phyloP scores from a whole-genome alignment of 2,329 filamentous ascomycete species.

The Fusarium citri region DNA sequence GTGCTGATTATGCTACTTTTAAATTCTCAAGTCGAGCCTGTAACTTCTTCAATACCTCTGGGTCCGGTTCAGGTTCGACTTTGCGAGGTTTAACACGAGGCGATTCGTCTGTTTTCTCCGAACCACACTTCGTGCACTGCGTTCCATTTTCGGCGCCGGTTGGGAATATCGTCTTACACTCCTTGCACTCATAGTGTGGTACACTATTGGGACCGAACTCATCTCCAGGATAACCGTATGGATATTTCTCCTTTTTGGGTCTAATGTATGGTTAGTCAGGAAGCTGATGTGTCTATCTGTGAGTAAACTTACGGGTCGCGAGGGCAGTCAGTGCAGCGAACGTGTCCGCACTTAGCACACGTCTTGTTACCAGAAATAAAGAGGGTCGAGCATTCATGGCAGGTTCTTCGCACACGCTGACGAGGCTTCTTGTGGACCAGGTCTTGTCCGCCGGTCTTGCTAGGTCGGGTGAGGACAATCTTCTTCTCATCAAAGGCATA shows the following conservation, averaged over 20 bases:
- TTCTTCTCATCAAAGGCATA: slow-evolving; percentile 59
- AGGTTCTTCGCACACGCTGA: slow-evolving; percentile 79
- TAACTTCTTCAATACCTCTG: slow-evolving; percentile 67
- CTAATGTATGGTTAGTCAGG: slow-evolving; percentile 52
- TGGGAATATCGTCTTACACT: slow-evolving; percentile 70
- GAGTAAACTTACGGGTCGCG: slow-evolving; percentile 75
- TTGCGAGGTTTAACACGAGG: slow-evolving; percentile 68
- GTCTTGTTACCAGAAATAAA: slow-evolving; percentile 70
- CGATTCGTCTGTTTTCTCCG: slow-evolving; percentile 70
- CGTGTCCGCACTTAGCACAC: slow-evolving; percentile 77
- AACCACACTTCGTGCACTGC: slow-evolving; percentile 69
- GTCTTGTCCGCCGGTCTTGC: slow-evolving; percentile 75
- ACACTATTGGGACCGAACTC: slow-evolving; percentile 64
- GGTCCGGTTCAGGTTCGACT: slow-evolving; percentile 71
- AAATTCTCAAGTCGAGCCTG: slow-evolving; percentile 65
- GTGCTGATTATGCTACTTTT: slow-evolving; percentile 49
- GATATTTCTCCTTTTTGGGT: slow-evolving; percentile 75
- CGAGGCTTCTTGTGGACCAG: slow-evolving; percentile 76
- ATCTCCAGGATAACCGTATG: slow-evolving; percentile 77
- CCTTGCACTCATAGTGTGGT: slow-evolving; percentile 69
- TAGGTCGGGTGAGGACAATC: slow-evolving; percentile 70
- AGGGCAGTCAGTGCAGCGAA: slow-evolving; percentile 83
- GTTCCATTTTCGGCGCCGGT: slow-evolving; percentile 62
- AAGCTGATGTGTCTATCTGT: slow-evolving; percentile 9
- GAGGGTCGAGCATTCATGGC: slow-evolving; percentile 76